Evolutionary conservation across 2,329 filamentous ascomycete species (phyloP), one percentile per base, ranked within the genome.

Genomic region (Rhinocladiella mackenziei): DNA sequence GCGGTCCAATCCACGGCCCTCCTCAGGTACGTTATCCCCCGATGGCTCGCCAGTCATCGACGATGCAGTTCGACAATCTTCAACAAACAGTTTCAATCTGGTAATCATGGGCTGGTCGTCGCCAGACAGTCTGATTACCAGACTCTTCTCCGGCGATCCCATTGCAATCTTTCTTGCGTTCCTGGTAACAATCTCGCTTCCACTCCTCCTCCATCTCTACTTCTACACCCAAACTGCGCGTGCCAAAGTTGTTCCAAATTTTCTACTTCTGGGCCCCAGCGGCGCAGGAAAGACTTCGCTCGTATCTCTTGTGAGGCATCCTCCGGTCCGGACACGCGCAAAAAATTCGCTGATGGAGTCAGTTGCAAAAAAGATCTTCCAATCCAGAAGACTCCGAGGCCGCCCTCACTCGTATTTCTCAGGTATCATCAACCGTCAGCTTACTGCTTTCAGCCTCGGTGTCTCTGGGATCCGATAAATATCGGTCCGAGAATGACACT

Each of bases 281-380:
- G 85, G 83, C 52, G 77, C 80, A 37, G 92, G 92, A 59, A 98
- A 97, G 72, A 97, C 92, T 0, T 78, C 86, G 6, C 79, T 97
- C 23, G 70, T 89, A n/a, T 89, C 87, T 15, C 75, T 92, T 56
- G 82, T 85, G 72, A 51, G 69, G 36, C 9, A 14, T 30, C 2
- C 11, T 13, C 34, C 39, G 23, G 29, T 13, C 60, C 57, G 17
- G 13, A 8, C 13, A 11, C 22, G 72, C 80, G 57, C 77, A 83
- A 39, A 56, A 38, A 59, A 64, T 43, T n/a, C 7, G 11, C 48
- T 54, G 45, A 56, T 23, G 28, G 8, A 36, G 8, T 17, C 40
- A 72, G 70, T 62, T 72, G n/a, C 69, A 72, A 56, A 56, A 57
- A 53, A 48, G 54, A 51, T 57, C 65, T 41, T 77, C 62, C 68